These are phyloP conservation scores for Rhexocercosporidium sp. DNA, from an alignment of 2,329 filamentous ascomycete genomes.

Conservation along the genomic window DNA sequence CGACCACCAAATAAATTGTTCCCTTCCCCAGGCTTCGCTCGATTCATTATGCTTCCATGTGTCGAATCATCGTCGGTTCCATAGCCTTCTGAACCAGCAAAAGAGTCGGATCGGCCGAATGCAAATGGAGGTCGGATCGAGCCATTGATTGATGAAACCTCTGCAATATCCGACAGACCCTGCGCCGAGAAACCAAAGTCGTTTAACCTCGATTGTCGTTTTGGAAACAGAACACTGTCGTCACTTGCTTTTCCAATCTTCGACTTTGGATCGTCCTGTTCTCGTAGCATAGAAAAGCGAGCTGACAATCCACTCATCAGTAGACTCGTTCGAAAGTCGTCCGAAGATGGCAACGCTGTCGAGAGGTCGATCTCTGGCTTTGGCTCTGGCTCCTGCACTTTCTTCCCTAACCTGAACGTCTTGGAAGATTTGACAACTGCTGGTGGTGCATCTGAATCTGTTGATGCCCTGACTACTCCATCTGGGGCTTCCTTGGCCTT, in stretches of 20 bases:
- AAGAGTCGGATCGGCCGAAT: slow-evolving; percentile 67
- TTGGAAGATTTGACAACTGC: slow-evolving; percentile 50
- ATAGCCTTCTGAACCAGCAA: slow-evolving; percentile 63
- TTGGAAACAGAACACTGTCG: slow-evolving; percentile 84
- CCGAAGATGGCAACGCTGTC: slow-evolving; percentile 75
- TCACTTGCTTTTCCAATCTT: slow-evolving; percentile 94
- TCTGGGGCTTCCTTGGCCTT: slow-evolving; percentile 65
- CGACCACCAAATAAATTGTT: slow-evolving; percentile 94
- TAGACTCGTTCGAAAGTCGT: slow-evolving; percentile 94
- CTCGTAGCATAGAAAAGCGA: slow-evolving; percentile 93
- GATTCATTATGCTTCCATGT: slow-evolving; percentile 78
- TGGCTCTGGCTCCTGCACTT: slow-evolving; percentile 54
- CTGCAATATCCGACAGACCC: slow-evolving; percentile 82
- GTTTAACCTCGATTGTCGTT: slow-evolving; percentile 79
- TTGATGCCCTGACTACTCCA: slow-evolving; percentile 52
- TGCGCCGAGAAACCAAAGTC: slow-evolving; percentile 57
- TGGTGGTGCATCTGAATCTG: slow-evolving; percentile 56
- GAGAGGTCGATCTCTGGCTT: slow-evolving; percentile 75
- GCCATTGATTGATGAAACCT: slow-evolving; percentile 80
- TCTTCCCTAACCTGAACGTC: slow-evolving; percentile 62
- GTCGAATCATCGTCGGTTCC: slow-evolving; percentile 69
- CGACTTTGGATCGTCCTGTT: slow-evolving; percentile 90
- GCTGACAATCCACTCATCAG: slow-evolving; percentile 95
- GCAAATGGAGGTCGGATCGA: slow-evolving; percentile 64
- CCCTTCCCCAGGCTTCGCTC: slow-evolving; percentile 82